phyloP scores from a whole-genome alignment of 2,329 filamentous ascomycete genomes.

The Thielaviopsis populi region DNA sequence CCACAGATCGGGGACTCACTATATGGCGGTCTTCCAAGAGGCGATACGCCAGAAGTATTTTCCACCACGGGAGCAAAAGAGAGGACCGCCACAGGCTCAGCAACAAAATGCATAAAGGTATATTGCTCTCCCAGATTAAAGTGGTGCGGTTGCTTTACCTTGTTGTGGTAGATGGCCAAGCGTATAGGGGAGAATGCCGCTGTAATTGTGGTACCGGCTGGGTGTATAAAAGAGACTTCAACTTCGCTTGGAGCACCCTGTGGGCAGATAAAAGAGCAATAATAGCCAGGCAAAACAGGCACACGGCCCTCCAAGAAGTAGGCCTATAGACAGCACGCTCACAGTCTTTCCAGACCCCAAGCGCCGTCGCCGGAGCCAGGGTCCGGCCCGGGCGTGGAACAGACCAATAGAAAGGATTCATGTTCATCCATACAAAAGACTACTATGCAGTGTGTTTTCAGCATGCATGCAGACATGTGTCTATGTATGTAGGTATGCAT shows the following conservation, averaged over 20 bases:
- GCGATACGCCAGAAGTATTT: neutral
- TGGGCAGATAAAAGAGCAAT: neutral
- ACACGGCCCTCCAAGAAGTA: neutral
- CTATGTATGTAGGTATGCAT: no score
- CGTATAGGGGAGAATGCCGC: neutral
- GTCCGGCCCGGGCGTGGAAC: neutral
- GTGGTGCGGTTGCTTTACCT: neutral
- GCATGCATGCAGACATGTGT: neutral
- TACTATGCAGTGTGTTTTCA: neutral
- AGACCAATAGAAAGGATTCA: constrained; percentile 3
- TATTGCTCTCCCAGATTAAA: no score
- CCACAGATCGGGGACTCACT: neutral
- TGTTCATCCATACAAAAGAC: constrained; percentile 1
- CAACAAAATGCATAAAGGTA: neutral
- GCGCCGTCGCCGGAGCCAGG: neutral
- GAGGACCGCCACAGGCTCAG: neutral
- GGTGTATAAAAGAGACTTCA: neutral
- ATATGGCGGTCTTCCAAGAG: neutral
- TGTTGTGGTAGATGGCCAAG: neutral
- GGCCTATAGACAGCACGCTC: neutral
- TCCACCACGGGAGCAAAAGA: neutral
- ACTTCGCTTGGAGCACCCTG: neutral
- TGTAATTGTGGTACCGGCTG: neutral
- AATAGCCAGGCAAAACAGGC: neutral
- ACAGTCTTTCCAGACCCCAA: neutral